Base-by-base conservation (phyloP, 495 filamentous ascomycete species). In the Penicillium silybi region DNA sequence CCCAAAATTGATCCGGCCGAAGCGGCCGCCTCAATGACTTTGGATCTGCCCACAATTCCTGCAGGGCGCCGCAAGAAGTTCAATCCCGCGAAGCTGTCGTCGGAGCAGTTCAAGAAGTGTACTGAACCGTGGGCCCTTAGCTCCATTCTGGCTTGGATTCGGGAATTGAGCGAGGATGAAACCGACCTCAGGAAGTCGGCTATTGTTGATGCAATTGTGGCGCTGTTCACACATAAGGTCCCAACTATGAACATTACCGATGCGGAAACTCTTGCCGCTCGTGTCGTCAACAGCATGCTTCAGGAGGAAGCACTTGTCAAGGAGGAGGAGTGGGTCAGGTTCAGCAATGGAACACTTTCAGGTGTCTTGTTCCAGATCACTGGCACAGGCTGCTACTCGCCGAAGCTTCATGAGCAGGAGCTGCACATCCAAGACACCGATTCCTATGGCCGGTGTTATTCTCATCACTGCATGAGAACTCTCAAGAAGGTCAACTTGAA, bases 241-340 rank as follows among this genome's bases (percentile, higher is more conserved):
- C 91, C 95, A 1, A 99, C 92, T 0, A 97, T 99, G 93, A 97
- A 99, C 60, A 91, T 90, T 41, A 91, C 93, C 2, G 93, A 97
- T 76, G 95, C 95, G 2, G 93, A 99, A 64, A 85, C 86, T 6
- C 75, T 99, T 18, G 87, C 88, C 41, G 80, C 84, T 40, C 83
- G 80, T 44, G 88, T 96, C 1, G 88, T 96, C 2, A 75, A 80
- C 34, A 82, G 85, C 29, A 95, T 99, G 90, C 78, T 90, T 46
- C 74, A 79, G 2, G 83, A 86, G 39, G 90, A 85, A 19, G 87
- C 87, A 11, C 67, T 99, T 35, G 75, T 95, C 8, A 85, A 86
- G 18, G 92, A 96, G 25, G 93, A 99, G 64, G 93, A 99, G 72
- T 99, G 93, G 93, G 88, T 99, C 52, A 96, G 95, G 65, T 90